phyloP scores from a whole-genome alignment of 1,284 basidiomycete species.

The Anthracocystis panici-leucophaei region DNA sequence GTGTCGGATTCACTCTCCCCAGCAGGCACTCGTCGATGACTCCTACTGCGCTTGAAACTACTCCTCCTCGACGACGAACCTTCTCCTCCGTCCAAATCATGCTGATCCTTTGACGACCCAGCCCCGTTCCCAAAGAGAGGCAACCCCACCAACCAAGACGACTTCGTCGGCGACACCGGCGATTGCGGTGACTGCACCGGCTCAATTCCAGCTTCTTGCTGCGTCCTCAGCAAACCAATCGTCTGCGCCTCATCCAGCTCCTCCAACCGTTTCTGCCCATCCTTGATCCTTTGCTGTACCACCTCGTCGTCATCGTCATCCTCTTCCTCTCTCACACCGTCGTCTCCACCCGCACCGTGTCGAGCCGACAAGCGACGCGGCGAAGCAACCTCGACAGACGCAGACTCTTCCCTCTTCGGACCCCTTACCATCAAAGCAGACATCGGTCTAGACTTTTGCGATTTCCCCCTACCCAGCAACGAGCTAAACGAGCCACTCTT shows the following conservation, averaged over 20 bases:
- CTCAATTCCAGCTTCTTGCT: conserved; percentile 43
- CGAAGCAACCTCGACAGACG: not conserved
- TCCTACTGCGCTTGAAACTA: conserved; percentile 16
- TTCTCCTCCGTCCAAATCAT: not conserved
- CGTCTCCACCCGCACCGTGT: conserved; percentile 6
- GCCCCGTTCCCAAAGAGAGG: conserved; percentile 26
- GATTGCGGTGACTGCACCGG: conserved; percentile 15
- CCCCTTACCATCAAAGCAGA: conserved; percentile 19
- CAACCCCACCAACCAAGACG: conserved; percentile 28
- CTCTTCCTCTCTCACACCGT: conserved; percentile 4
- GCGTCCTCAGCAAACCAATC: conserved; percentile 31
- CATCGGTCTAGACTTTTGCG: not conserved
- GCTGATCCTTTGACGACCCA: conserved; percentile 9
- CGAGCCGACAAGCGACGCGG: conserved; percentile 2
- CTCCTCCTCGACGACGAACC: conserved; percentile 17
- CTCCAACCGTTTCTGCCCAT: conserved; percentile 38
- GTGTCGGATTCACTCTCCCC: not conserved
- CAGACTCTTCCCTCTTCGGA: conserved; percentile 4
- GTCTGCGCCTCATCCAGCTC: conserved; percentile 48
- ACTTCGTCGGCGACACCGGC: conserved; percentile 10
- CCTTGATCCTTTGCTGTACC: conserved; percentile 31
- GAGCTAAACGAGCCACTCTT: conserved; percentile 22
- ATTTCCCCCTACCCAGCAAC: conserved; percentile 6
- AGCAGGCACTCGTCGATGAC: not conserved
- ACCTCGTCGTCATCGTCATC: conserved; percentile 33